phyloP scores from a whole-genome alignment of 2,329 filamentous ascomycete genomes.

The Escovopsis sp. region DNA sequence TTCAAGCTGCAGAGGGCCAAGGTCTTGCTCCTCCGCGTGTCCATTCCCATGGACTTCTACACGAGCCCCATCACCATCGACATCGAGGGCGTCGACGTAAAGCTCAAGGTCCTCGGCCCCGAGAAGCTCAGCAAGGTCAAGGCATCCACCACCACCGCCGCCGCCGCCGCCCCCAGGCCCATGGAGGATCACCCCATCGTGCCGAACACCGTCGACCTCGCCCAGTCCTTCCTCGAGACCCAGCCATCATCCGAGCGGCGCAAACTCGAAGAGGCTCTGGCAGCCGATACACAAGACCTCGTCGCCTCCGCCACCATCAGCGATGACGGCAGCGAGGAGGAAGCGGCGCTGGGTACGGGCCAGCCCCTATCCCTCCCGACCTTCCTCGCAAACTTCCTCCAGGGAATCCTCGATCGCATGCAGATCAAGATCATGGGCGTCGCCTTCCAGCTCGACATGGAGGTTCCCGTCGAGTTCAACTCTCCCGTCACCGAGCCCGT shows the following conservation, averaged over 20 bases:
- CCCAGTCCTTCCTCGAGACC: constrained; percentile 62
- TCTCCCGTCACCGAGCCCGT: constrained; percentile 35
- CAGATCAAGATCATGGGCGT: constrained; percentile 52
- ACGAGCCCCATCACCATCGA: constrained; percentile 70
- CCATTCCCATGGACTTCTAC: constrained; percentile 77
- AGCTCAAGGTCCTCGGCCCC: constrained; percentile 34
- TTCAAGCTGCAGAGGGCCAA: constrained; percentile 60
- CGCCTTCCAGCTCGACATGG: constrained; percentile 48
- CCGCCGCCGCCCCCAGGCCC: constrained; percentile 13
- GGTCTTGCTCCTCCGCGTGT: constrained; percentile 62
- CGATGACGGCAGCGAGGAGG: constrained; percentile 46
- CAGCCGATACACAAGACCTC: constrained; percentile 45
- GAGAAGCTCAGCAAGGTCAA: constrained; percentile 14
- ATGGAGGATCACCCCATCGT: constrained; percentile 25
- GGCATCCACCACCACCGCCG: too few relatives aligned
- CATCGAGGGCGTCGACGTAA: constrained; percentile 64
- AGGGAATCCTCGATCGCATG: constrained; percentile 57
- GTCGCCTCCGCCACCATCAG: constrained; percentile 47
- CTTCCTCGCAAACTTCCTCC: constrained; percentile 57
- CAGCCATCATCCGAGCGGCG: constrained; percentile 50
- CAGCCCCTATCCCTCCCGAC: constrained; percentile 51
- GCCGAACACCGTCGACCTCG: constrained; percentile 57
- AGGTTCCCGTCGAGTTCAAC: constrained; percentile 34
- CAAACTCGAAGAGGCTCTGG: constrained; percentile 53
- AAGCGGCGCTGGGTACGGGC: constrained; percentile 49